Conservation (phyloP, 129 eudicot genomes). For the Pseudognaphalium luteoalbum region DNA sequence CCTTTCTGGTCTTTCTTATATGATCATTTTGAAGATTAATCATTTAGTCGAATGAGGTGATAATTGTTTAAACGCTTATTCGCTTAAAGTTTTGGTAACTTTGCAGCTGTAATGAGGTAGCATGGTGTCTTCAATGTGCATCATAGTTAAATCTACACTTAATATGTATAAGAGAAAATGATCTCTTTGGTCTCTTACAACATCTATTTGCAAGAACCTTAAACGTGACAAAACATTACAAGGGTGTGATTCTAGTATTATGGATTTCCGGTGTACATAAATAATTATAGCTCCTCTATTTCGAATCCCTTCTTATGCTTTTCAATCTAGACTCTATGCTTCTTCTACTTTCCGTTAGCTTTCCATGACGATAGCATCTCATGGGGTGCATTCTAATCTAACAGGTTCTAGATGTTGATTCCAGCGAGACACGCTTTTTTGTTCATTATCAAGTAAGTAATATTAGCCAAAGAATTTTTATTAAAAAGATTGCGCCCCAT, state of each 20-base stretch:
- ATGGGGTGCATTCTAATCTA: conserved; percentile 14
- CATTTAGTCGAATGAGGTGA: background rate
- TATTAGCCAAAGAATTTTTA: conserved; percentile 1
- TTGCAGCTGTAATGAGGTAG: background rate
- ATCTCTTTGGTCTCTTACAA: no score
- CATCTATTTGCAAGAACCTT: no score
- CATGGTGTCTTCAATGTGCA: background rate
- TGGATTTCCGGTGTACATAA: conserved; percentile 7
- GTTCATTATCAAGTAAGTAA: conserved; percentile 76
- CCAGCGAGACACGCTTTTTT: conserved; percentile 36
- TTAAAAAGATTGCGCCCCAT: background rate
- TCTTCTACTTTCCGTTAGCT: background rate
- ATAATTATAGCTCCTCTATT: conserved; percentile 9
- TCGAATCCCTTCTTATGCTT: conserved; percentile 7
- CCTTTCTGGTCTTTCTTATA: background rate
- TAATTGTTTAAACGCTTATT: background rate
- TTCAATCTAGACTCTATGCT: conserved; percentile 4
- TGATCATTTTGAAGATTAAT: background rate
- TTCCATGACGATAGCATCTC: conserved; percentile 2
- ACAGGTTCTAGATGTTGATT: conserved; percentile 63
- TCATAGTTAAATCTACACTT: background rate
- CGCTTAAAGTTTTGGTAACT: background rate
- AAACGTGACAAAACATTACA: no score
- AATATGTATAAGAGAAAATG: no score
- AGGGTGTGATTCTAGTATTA: no score